phyloP scores from a whole-genome alignment of 805 yeast genomes.

The Starmerella kuoi region DNA sequence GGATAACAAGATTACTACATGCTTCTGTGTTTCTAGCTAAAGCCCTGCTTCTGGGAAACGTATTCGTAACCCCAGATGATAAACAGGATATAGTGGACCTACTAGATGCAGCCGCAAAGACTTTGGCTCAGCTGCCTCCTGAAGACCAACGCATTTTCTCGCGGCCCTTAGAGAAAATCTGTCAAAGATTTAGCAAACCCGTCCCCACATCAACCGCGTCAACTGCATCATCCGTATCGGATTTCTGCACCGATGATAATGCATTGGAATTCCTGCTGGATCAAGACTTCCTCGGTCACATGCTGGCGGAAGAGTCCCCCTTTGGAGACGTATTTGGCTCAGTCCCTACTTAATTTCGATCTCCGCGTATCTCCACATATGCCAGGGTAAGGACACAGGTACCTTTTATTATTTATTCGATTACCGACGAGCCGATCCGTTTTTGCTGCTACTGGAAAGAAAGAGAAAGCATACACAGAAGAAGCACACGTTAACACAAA shows the following conservation, averaged over 20 bases:
- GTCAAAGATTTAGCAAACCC: neutral
- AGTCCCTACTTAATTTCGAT: too few relatives aligned
- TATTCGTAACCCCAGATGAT: neutral
- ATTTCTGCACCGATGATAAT: neutral
- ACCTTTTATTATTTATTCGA: too few relatives aligned
- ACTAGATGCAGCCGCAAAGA: neutral
- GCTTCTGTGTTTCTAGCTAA: slow-evolving; percentile 84
- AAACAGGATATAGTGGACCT: neutral
- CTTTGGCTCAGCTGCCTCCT: slow-evolving; percentile 3
- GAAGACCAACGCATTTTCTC: slow-evolving; percentile 4
- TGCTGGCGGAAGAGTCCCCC: neutral
- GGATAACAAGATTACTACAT: slow-evolving; percentile 74
- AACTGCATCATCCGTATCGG: neutral
- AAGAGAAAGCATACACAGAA: too few relatives aligned
- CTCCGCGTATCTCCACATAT: too few relatives aligned
- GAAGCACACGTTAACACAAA: too few relatives aligned
- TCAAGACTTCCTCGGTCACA: slow-evolving; percentile 1
- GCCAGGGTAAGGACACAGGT: too few relatives aligned
- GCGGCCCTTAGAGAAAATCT: slow-evolving; percentile 1
- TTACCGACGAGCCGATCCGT: too few relatives aligned
- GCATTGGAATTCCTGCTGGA: slow-evolving; percentile 1
- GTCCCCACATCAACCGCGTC: neutral
- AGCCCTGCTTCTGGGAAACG: slow-evolving; percentile 38
- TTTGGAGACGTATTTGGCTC: neutral
- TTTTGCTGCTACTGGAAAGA: too few relatives aligned